Percentiles rank a stretch among this genome's conserved stretches.
Conservation (phyloP, 371 early-diverging fungal species). For the Parasitella parasitica region DNA sequence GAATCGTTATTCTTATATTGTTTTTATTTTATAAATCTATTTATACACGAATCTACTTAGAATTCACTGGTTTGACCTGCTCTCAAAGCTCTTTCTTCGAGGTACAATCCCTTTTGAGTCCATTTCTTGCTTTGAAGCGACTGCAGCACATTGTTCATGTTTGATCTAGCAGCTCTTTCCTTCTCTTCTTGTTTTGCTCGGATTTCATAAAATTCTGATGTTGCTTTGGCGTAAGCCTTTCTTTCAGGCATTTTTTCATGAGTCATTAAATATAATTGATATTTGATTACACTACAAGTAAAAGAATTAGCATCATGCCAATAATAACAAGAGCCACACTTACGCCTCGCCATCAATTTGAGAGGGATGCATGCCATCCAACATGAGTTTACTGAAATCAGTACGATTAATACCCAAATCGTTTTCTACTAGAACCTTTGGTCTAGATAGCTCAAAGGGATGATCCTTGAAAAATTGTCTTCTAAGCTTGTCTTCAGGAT, state of each 20-base stretch:
- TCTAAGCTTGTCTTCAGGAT: conserved; percentile 87
- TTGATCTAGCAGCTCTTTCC: conserved; percentile 61
- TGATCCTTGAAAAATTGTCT: conserved; percentile 85
- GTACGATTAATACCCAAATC: conserved; percentile 47
- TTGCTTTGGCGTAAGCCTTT: conserved; percentile 73
- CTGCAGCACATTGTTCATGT: conserved; percentile 35
- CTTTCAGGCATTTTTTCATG: conserved; percentile 60
- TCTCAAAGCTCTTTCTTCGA: conserved; percentile 41
- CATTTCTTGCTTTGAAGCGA: conserved; percentile 26
- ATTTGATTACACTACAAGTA: conserved; percentile 65
- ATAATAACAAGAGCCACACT: conserved; percentile 14
- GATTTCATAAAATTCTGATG: conserved; percentile 68
- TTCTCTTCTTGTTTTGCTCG: conserved; percentile 77
- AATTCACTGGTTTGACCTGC: conserved; percentile 25
- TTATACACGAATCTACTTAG: conserved; percentile 4
- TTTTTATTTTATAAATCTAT: conserved; percentile 2
- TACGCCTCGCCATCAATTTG: conserved; percentile 71
- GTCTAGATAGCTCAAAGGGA: conserved; percentile 80
- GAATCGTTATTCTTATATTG: not conserved
- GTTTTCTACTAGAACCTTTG: conserved; percentile 63
- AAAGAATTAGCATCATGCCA: not conserved
- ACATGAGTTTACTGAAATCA: conserved; percentile 45
- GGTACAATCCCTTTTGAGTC: conserved; percentile 34
- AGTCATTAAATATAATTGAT: conserved; percentile 76
- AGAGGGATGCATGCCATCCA: conserved; percentile 51